Evolutionary conservation across 805 yeast genomes (phyloP), one percentile per base, ranked within the genome.

Genomic region (Metschnikowia chrysomelidarum): DNA sequence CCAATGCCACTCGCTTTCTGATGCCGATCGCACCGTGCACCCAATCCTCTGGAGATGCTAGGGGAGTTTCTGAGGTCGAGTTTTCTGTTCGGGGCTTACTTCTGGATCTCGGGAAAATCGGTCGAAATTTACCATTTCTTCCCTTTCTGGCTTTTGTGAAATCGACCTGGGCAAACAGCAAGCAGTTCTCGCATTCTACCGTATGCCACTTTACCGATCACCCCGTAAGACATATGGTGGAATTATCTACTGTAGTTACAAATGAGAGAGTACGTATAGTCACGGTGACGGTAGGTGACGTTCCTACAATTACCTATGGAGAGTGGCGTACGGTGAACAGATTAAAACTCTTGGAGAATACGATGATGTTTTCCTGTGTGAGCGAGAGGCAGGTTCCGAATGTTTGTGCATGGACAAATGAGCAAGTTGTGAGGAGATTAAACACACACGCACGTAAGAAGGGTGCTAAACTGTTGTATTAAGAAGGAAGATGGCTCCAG

Each of bases 391-490:
- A 40, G 19, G 41, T 31, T 13, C 29, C 43, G 1, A 35, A 39
- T 7, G 30, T 47, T 2, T 47, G 51, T 27, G 25, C 24, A 10
- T 40, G 47, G 49, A 14, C 43, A 7, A 38, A 30, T 12, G 35
- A 7, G 5, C 30, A 36, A 7, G 36, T 27, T 19, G 26, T 32
- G 3, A 12, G n/a, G n/a, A n/a, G n/a, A 25, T 13, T 13, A 29
- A 32, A 9, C 12, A 24, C n/a, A n/a, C n/a, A n/a, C n/a, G n/a
- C n/a, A n/a, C n/a, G n/a, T n/a, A n/a, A n/a, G n/a, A n/a, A n/a
- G n/a, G n/a, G n/a, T n/a, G n/a, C n/a, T n/a, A n/a, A n/a, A n/a
- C n/a, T n/a, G n/a, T n/a, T n/a, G n/a, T n/a, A n/a, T n/a, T n/a
- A n/a, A n/a, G n/a, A n/a, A n/a, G n/a, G n/a, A n/a, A n/a, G n/a